A percentile compares a stretch with the other conserved stretches of the same genome.
Conservation (phyloP, 2,329 filamentous ascomycete genomes). For the Penicillium occitanis region DNA sequence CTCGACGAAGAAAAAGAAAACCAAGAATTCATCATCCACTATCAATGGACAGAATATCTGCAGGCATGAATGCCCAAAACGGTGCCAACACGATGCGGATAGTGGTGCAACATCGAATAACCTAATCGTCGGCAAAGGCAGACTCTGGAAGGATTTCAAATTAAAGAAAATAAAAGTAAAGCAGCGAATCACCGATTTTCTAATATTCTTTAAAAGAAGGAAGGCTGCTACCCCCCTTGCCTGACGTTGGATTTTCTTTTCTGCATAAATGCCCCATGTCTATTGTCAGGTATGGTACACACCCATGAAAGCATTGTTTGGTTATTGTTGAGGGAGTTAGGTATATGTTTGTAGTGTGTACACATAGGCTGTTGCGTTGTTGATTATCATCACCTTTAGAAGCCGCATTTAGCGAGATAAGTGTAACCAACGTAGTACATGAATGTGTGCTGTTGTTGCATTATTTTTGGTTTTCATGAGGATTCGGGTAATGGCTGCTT, state of each 20-base stretch:
- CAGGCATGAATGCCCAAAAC: constrained; percentile 46
- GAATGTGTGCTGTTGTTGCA: constrained; percentile 16
- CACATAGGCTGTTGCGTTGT: not conserved
- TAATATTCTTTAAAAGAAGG: not conserved
- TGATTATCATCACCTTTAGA: not conserved
- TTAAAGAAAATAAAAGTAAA: constrained; percentile 23
- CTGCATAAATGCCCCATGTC: constrained; percentile 20
- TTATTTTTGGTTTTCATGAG: constrained; percentile 8
- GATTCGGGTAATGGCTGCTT: constrained; percentile 15
- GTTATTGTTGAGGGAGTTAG: not conserved
- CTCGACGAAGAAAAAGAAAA: not conserved
- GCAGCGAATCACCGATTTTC: constrained; percentile 35
- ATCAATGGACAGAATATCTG: constrained; percentile 27
- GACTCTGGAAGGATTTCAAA: not conserved
- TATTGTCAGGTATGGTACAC: constrained; percentile 5
- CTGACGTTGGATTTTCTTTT: constrained; percentile 25
- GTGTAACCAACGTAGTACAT: constrained; percentile 3
- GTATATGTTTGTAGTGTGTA: not conserved
- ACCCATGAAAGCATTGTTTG: constrained; percentile 2
- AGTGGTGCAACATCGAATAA: constrained; percentile 5
- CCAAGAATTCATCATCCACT: not conserved
- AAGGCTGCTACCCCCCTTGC: constrained; percentile 25
- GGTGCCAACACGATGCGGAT: constrained; percentile 24
- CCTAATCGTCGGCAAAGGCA: not conserved
- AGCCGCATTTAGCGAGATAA: constrained; percentile 8